Base-by-base conservation (phyloP, 2,329 filamentous ascomycete species). In the Fusarium sp. region DNA sequence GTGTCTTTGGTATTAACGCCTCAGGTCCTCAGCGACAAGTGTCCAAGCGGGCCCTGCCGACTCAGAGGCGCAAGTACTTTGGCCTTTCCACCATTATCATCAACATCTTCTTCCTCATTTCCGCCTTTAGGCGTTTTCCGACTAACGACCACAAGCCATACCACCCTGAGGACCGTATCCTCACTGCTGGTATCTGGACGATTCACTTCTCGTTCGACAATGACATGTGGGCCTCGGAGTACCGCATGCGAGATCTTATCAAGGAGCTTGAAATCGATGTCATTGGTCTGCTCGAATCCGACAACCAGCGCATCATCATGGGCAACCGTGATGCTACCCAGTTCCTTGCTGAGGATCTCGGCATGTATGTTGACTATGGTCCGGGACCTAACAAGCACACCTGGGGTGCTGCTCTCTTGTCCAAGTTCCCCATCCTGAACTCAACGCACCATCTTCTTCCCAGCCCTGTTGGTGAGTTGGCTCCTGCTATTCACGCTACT, bases 331-430 rank as follows among this genome's bases (percentile, higher is more conserved):
- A 99, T 78, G 91, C 93, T 8, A 97, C 96, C 1, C 96, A 98
- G 78, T 96, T 93, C 81, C 87, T 99, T 8, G 94, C 96, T 18
- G 95, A 98, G 78, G 94, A 99, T 72, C 86, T 99, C 10, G 96
- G 96, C 73, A 99, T 99, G 96, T 99, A 97, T 77, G 94, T 96
- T 54, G 96, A 99, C 82, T 97, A 93, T 76, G 96, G 96, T 60
- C 96, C 96, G 29, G 96, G 96, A 2, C 96, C 96, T 6, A 97
- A 99, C 86, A 99, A 98, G 83, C 96, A 99, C 82, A 99, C 96
- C 0, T 99, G 96, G 96, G 96, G 96, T 56, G 89, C 91, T 9
- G 96, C 94, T 20, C 85, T 99, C 46, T 86, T 99, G 4, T 97
- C 93, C 74, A 98, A 98, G 77, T 99, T 98, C 83, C 96, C 96